Conservation (phyloP, 306 rosid species). For the Cucurbita moschata region DNA sequence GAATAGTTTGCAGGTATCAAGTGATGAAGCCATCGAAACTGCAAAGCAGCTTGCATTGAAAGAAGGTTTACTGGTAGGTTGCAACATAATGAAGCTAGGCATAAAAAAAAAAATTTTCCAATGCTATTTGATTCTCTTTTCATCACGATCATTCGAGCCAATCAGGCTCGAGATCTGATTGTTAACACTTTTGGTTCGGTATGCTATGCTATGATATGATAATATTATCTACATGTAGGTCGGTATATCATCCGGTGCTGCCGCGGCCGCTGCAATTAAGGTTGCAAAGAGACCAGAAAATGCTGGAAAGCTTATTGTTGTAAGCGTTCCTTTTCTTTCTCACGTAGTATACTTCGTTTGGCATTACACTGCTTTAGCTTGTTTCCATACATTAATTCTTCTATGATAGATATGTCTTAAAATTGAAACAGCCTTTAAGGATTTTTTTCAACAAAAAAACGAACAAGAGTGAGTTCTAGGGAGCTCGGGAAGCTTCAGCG, state of each 20-base stretch:
- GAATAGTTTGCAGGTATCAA: constrained; percentile 39
- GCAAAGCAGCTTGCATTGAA: constrained; percentile 74
- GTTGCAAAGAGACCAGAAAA: constrained; percentile 72
- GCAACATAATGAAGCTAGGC: not conserved
- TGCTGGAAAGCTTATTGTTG: constrained; percentile 89
- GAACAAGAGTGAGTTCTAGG: not conserved
- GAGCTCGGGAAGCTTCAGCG: not conserved
- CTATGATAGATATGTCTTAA: not conserved
- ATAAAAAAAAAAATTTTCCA: not conserved
- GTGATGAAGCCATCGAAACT: constrained; percentile 81
- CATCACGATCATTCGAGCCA: not conserved
- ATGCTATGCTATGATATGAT: not conserved
- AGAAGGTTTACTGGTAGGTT: constrained; percentile 50
- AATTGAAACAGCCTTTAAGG: not conserved
- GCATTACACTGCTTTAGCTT: not conserved
- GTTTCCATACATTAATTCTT: not conserved
- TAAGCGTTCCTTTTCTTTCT: constrained; percentile 22
- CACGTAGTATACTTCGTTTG: not conserved
- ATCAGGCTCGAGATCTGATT: not conserved
- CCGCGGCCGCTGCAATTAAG: constrained; percentile 76
- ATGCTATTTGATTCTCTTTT: not conserved
- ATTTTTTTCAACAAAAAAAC: not conserved
- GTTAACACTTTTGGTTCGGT: not conserved
- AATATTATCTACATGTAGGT: constrained; percentile 31
- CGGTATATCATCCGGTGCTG: constrained; percentile 97